Conservation (phyloP, 805 yeast species). For the Candida morakotiae region DNA sequence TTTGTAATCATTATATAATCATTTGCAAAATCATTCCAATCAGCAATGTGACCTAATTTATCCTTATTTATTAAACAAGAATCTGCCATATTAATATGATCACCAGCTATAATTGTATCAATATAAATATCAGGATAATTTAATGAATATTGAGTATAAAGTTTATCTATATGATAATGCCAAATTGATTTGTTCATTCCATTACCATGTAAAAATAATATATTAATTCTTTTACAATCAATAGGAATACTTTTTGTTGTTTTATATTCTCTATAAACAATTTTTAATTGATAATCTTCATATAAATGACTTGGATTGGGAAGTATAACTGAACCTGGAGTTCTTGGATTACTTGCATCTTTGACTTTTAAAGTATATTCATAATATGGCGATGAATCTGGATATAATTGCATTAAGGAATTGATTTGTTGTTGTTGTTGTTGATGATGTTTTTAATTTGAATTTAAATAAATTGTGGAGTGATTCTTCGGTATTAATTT, state of each 20-base stretch:
- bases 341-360: conserved; percentile 35
- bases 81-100: conserved; percentile 66
- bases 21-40: conserved; percentile 67
- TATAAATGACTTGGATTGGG: conserved; percentile 25
- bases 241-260: conserved; percentile 13
- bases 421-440: background rate
- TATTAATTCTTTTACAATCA: conserved; percentile 30
- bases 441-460: too few species aligned
- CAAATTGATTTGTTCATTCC: conserved; percentile 67
- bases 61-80: conserved; percentile 53
- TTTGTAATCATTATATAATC: conserved; percentile 47
- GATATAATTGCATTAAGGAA: conserved; percentile 6
- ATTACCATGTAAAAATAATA: conserved; percentile 58
- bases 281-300: conserved; percentile 36
- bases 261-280: conserved; percentile 47
- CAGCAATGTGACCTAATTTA: conserved; percentile 49
- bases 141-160: conserved; percentile 18
- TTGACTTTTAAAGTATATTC: conserved; percentile 11
- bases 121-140: conserved; percentile 7
- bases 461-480: too few species aligned
- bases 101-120: conserved; percentile 27
- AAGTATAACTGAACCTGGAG: conserved; percentile 24
- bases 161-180: conserved; percentile 48
- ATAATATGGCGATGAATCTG: conserved; percentile 9
- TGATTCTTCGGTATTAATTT: too few species aligned